Percentiles rank a stretch among this genome's conserved stretches.
These are phyloP conservation scores for Mycena belliarum DNA, from an alignment of 768 basidiomycete genomes.

Conservation along the genomic window DNA sequence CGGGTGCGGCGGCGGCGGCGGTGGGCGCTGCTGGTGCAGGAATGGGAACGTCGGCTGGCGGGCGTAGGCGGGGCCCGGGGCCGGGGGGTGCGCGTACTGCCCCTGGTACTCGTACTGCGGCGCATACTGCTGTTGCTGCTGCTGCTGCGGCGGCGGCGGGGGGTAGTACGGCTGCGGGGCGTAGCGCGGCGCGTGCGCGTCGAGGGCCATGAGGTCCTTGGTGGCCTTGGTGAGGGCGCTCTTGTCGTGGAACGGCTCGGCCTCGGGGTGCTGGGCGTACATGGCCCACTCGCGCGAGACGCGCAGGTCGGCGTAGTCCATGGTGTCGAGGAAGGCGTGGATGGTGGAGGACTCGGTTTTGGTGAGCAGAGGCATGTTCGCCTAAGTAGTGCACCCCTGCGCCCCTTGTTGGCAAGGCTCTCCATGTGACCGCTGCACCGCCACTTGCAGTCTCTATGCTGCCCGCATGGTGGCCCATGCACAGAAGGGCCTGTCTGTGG, in stretches of 20 bases:
- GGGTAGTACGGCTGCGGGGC: constrained; percentile 22
- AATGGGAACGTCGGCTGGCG: constrained; percentile 24
- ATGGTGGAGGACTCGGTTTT: constrained; percentile 18
- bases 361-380: constrained; percentile 12
- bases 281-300: constrained; percentile 20
- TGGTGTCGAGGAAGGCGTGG: constrained; percentile 22
- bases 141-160: constrained; percentile 20
- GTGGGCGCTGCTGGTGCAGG: constrained; percentile 26
- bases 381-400: not conserved
- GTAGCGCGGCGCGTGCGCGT: constrained; percentile 47
- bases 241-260: constrained; percentile 49
- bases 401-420: not conserved
- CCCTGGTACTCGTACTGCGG: constrained; percentile 19
- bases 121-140: constrained; percentile 16
- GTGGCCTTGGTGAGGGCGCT: constrained; percentile 78
- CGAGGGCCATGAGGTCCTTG: constrained; percentile 80
- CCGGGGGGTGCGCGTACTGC: constrained; percentile 22
- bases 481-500: too few relatives aligned
- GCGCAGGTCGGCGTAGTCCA: constrained; percentile 15
- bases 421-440: constrained; percentile 4
- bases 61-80: constrained; percentile 15
- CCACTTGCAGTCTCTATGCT: too few relatives aligned
- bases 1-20: constrained; percentile 11
- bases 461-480: too few relatives aligned
- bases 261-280: constrained; percentile 20